Conservation (phyloP, 1,284 basidiomycete species). For the Mycocalia duriaeana region DNA sequence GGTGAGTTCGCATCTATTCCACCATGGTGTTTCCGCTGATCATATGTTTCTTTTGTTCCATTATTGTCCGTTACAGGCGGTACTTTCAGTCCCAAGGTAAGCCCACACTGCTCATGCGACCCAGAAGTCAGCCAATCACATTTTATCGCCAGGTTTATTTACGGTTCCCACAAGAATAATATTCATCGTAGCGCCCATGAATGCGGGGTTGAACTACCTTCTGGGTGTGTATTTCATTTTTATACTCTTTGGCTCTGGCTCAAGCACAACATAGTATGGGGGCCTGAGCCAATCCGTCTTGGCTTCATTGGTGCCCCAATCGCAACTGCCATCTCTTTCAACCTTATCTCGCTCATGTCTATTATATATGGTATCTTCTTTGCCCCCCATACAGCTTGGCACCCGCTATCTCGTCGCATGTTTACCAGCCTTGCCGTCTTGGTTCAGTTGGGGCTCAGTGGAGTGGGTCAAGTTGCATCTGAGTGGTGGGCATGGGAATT, state of each 20-base stretch:
- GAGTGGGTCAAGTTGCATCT: slow-evolving; percentile 58
- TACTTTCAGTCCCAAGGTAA: slow-evolving; percentile 87
- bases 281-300: slow-evolving; percentile 68
- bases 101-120: background rate
- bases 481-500: slow-evolving; percentile 96
- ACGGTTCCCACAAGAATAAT: slow-evolving; percentile 84
- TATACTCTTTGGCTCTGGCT: background rate
- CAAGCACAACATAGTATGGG: slow-evolving; percentile 62
- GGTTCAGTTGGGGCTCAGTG: slow-evolving; percentile 71
- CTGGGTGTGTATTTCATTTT: slow-evolving; percentile 51
- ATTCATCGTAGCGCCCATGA: slow-evolving; percentile 81
- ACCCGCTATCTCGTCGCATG: slow-evolving; percentile 64
- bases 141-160: slow-evolving; percentile 60
- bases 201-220: slow-evolving; percentile 79
- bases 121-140: background rate
- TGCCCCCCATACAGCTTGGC: slow-evolving; percentile 80
- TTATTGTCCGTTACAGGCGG: slow-evolving; percentile 40
- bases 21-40: too few species aligned
- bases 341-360: slow-evolving; percentile 70
- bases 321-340: slow-evolving; percentile 86
- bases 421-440: slow-evolving; percentile 74
- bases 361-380: slow-evolving; percentile 72
- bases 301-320: slow-evolving; percentile 94
- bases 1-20: slow-evolving; percentile 29
- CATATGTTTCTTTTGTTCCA: slow-evolving; percentile 12